A percentile compares a stretch with the other conserved stretches of the same genome.
These are phyloP conservation scores for Neurospora terricola DNA, from an alignment of 495 filamentous ascomycete species.

Conservation along the genomic window DNA sequence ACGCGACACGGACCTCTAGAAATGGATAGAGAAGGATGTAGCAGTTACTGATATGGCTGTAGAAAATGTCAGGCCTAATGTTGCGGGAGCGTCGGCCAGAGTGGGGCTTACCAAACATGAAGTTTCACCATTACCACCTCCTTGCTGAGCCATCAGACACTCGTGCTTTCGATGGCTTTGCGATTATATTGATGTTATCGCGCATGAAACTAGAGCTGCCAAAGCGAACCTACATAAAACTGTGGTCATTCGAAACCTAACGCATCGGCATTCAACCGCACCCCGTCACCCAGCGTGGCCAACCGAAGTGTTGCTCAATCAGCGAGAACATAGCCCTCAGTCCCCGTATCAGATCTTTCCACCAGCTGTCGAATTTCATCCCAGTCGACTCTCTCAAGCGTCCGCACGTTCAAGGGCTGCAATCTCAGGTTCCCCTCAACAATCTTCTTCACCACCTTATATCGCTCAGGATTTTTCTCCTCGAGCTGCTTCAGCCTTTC, in stretches of 20 bases:
- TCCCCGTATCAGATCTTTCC: constrained; percentile 5
- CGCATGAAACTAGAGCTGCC: background rate
- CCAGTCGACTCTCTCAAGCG: constrained; percentile 8
- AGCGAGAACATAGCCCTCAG: constrained; percentile 11
- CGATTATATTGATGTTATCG: background rate
- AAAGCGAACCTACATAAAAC: background rate
- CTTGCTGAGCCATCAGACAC: background rate
- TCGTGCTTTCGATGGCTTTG: background rate
- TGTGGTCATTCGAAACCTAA: background rate
- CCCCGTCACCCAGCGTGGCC: background rate
- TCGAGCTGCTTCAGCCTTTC: constrained; percentile 4
- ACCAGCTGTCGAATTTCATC: background rate
- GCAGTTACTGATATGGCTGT: background rate
- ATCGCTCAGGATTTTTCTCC: constrained; percentile 6
- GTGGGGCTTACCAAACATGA: background rate
- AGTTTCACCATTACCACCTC: background rate
- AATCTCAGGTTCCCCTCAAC: constrained; percentile 9
- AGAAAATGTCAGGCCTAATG: background rate
- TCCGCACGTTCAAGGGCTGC: constrained; percentile 14
- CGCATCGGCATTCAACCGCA: background rate
- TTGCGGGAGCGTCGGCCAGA: background rate
- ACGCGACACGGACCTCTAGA: background rate
- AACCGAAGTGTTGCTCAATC: background rate
- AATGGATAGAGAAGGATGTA: background rate
- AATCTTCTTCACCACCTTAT: constrained; percentile 2